Conservation (phyloP, 176 grass and related monocot genomes). For the Melocanna baccifera region DNA sequence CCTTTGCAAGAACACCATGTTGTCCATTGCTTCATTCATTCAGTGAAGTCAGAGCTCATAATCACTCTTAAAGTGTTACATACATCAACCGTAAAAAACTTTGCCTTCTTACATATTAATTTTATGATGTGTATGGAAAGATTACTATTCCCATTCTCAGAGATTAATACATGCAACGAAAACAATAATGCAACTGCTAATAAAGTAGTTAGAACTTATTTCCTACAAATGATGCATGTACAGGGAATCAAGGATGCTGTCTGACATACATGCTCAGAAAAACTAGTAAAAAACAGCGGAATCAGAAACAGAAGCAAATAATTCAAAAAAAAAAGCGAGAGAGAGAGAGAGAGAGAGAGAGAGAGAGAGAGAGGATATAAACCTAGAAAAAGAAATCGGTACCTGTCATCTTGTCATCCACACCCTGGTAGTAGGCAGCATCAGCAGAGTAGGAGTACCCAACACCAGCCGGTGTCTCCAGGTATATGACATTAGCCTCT, state of each 20-base stretch:
- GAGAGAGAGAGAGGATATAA: not conserved
- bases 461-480: conserved; percentile 88
- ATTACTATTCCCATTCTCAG: not conserved
- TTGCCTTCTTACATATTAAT: not conserved
- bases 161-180: not conserved
- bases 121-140: not conserved
- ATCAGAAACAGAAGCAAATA: not conserved
- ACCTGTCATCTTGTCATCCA: conserved; percentile 95
- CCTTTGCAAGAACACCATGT: conserved; percentile 82
- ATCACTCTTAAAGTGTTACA: conserved; percentile 1
- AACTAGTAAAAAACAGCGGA: not conserved
- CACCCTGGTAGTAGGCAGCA: conserved; percentile 70
- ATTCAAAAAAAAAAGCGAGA: not conserved
- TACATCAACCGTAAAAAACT: not conserved
- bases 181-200: not conserved
- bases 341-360: not conserved
- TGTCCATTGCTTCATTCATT: conserved; percentile 71
- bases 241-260: not conserved
- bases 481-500: conserved; percentile 93
- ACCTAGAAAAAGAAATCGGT: not conserved
- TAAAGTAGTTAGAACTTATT: not conserved
- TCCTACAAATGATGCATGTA: not conserved
- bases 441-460: conserved; percentile 85
- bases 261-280: not conserved
- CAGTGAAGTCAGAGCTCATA: conserved; percentile 41